Evolutionary conservation across 176 grass and related monocot genomes (phyloP), one percentile per base, ranked within the genome.

Genomic region (bread wheat (Triticum aestivum)): DNA sequence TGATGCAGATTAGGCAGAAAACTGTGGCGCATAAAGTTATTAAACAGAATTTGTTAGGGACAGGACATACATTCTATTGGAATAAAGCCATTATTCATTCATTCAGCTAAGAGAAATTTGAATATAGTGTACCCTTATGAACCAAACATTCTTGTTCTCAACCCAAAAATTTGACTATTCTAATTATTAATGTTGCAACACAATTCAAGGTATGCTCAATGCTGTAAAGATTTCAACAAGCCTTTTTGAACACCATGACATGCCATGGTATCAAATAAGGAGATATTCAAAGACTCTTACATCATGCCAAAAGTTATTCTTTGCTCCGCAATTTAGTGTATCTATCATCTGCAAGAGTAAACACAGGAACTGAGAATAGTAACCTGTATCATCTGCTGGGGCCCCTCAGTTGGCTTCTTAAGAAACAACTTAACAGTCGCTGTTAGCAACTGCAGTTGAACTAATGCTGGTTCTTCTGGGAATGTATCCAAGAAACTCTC

Each of bases 321-420:
- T 38, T 29, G 41, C 58, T 76, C 32, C 39, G 49, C 20, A 64
- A 79, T 34, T n/a, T 79, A 71, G 8, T 23, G 66, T 66, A 79
- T 59, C 38, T 44, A 79, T 59, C 38, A 83, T 20, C 47, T 29
- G n/a, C 11, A 61, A 61, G 62, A 75, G 13, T 45, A 83, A 87
- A 73, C 9, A 66, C 51, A 75, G 29, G n/a, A 85, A n/a, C 23
- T 71, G 20, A 90, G 63, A 86, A 45, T 32, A 39, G 45, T n/a
- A 74, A 99, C 97, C 97, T 99, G 97, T 85, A 99, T 99, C 97
- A 99, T 99, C 87, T 99, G 97, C 64, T 99, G 97, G 0, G 97
- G 97, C 24, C 94, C 90, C 67, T 99, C 97, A 10, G 94, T 99
- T 87, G 97, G 97, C 66, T 96, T 92, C 87, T 98, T 98, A 91